Base-by-base conservation (phyloP, 495 filamentous ascomycete genomes). In the Physcia stellaris region DNA sequence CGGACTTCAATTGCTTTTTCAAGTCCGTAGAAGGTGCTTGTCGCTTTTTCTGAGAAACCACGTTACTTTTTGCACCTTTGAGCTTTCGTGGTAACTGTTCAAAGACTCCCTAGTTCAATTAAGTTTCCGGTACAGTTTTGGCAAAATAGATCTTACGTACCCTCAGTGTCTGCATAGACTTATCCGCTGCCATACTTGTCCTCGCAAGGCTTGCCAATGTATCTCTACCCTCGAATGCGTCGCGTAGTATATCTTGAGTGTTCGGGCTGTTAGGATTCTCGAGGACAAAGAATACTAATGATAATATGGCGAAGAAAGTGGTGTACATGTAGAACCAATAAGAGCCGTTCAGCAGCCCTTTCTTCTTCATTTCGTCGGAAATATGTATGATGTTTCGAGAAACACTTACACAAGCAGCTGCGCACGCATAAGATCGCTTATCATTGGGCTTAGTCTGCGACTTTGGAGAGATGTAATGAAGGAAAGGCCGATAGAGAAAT, bases 321-420 rank as follows among this genome's bases (percentile, higher is more conserved):
- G 90, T 93, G 48, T 95, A 96, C 61, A 94, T 85, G 33, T 80
- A 82, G 49, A 94, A 95, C 90, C 90, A 98, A 60, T 87, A 94
- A 0, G 86, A 83, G 0, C 90, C 90, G 48, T 83, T 81, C 17
- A 98, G 69, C 9, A 92, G 65, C 0, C 77, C 79, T 46, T 77
- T 70, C 50, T 77, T 80, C 43, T 87, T 84, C 75, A 96, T 95
- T 46, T 90, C 81, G 20, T 74, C 75, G 2, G 81, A 83, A 41
- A 94, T 90, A 55, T 94, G 88, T 24, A 96, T 75, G 40, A 98
- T 90, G 50, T 94, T 96, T 19, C 90, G 75, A 15, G 86, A 86
- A 2, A 94, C 84, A 48, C 77, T 83, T 37, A 98, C 80, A 42
- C 84, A 90, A 3, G 85, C 83, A n/a, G 86, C 81, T 5, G 85